These are phyloP conservation scores for Trypethelium eluteriae DNA, from an alignment of 495 filamentous ascomycete species.

Conservation along the genomic window DNA sequence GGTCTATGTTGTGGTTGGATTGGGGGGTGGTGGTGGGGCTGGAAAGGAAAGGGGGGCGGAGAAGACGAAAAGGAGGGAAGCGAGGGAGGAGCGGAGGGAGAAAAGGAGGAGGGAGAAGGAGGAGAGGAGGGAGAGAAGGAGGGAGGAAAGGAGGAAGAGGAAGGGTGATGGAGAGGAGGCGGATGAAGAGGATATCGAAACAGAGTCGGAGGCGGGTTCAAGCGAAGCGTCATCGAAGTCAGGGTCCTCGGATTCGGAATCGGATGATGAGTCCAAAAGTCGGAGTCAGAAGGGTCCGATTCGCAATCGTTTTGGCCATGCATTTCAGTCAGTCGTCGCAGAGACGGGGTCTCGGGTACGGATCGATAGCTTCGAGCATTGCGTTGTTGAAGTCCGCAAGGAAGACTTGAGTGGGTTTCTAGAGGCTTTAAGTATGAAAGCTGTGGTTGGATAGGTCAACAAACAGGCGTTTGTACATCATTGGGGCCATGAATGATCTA, in stretches of 20 bases:
- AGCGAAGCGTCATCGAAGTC: conserved; percentile 1
- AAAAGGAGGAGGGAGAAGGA: conserved; percentile 54
- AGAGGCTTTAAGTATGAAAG: conserved; percentile 84
- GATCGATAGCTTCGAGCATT: conserved; percentile 96
- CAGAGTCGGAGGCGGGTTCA: conserved; percentile 41
- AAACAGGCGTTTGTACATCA: neutral
- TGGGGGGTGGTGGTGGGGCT: conserved; percentile 68
- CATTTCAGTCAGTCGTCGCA: conserved; percentile 89
- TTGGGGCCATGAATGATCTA: neutral
- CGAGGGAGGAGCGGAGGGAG: conserved; percentile 51
- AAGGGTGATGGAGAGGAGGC: conserved; percentile 42
- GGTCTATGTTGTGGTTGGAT: conserved; percentile 83
- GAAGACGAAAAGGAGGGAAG: conserved; percentile 51
- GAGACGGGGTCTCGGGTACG: conserved; percentile 84
- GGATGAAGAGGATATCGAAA: conserved; percentile 49
- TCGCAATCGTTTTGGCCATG: conserved; percentile 82
- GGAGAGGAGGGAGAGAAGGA: conserved; percentile 42
- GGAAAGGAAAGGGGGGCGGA: conserved; percentile 55
- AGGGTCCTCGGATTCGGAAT: conserved; percentile 31
- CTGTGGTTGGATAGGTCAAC: conserved; percentile 65
- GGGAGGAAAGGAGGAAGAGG: conserved; percentile 48
- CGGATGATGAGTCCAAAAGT: conserved; percentile 52
- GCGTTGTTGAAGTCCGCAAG: conserved; percentile 92
- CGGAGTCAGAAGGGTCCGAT: conserved; percentile 55
- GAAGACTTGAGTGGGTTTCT: conserved; percentile 89